Evolutionary conservation across 1,139 yeast genomes (phyloP).

Genomic region (Nakaseomyces nivariensis): DNA sequence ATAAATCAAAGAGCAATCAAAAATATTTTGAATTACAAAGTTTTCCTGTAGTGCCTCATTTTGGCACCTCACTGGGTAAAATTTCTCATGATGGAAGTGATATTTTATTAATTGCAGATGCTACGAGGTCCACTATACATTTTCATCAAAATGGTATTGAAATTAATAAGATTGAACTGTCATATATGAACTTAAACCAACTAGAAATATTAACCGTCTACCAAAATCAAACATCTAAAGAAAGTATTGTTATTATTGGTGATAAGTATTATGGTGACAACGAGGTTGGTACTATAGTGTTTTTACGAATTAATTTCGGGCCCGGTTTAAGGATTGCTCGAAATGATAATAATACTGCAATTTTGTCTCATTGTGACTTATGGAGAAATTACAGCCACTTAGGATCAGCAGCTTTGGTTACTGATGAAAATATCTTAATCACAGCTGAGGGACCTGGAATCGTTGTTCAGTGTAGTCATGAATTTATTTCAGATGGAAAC

Average conservation of each 20-base stretch:
- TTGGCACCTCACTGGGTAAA: slow-evolving; percentile 27
- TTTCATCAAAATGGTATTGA: slow-evolving; percentile 9
- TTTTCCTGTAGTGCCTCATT: slow-evolving; percentile 7
- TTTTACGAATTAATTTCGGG: slow-evolving; percentile 30
- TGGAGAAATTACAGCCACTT: slow-evolving; percentile 30
- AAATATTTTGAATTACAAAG: not conserved
- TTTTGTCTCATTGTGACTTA: no score
- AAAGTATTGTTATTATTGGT: slow-evolving; percentile 35
- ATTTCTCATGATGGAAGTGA: slow-evolving; percentile 21
- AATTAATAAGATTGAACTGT: not conserved
- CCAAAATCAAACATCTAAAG: slow-evolving; percentile 32
- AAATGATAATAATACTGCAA: no score
- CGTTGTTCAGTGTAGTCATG: slow-evolving; percentile 24
- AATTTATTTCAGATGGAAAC: not conserved
- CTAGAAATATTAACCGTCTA: slow-evolving; percentile 16
- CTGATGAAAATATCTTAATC: slow-evolving; percentile 20
- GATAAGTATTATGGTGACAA: slow-evolving; percentile 35
- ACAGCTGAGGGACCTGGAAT: slow-evolving; percentile 30
- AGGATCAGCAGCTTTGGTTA: slow-evolving; percentile 25
- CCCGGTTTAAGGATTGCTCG: not conserved
- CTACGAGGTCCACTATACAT: slow-evolving; percentile 29
- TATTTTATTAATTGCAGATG: slow-evolving; percentile 31
- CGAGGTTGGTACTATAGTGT: slow-evolving; percentile 35
- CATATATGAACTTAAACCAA: slow-evolving; percentile 8
- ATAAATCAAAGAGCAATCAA: not conserved